phyloP scores from a whole-genome alignment of 2,329 filamentous ascomycete species.

The Cytospora piceae region DNA sequence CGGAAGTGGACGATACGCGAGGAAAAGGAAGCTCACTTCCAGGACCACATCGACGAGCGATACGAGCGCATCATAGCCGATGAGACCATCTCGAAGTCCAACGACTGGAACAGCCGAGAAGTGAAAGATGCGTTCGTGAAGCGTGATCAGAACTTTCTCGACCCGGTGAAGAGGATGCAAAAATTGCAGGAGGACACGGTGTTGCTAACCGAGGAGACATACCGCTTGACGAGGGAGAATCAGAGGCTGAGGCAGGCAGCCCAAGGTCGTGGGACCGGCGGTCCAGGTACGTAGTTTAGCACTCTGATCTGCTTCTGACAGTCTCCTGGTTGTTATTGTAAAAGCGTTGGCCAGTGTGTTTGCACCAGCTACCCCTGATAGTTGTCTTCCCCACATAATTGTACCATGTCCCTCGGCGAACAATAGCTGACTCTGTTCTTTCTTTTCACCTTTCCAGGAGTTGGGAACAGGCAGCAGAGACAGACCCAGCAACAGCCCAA shows the following conservation, averaged over 20 bases:
- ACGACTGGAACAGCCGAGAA: background rate
- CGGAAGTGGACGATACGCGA: constrained; percentile 8
- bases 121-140: background rate
- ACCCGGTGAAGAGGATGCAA: background rate
- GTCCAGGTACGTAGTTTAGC: background rate
- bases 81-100: background rate
- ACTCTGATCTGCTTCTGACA: background rate
- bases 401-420: background rate
- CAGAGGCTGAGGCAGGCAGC: background rate
- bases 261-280: background rate
- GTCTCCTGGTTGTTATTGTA: background rate
- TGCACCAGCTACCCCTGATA: background rate
- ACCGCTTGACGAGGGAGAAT: background rate
- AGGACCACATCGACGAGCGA: constrained; percentile 23
- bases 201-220: background rate
- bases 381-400: background rate
- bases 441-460: background rate
- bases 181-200: background rate
- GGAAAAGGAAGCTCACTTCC: constrained; percentile 24
- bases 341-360: background rate
- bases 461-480: background rate
- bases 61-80: constrained; percentile 15
- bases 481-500: background rate
- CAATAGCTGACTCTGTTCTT: background rate
- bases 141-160: background rate